phyloP scores from a whole-genome alignment of 345 rosid species.

The Nasturtium officinale region DNA sequence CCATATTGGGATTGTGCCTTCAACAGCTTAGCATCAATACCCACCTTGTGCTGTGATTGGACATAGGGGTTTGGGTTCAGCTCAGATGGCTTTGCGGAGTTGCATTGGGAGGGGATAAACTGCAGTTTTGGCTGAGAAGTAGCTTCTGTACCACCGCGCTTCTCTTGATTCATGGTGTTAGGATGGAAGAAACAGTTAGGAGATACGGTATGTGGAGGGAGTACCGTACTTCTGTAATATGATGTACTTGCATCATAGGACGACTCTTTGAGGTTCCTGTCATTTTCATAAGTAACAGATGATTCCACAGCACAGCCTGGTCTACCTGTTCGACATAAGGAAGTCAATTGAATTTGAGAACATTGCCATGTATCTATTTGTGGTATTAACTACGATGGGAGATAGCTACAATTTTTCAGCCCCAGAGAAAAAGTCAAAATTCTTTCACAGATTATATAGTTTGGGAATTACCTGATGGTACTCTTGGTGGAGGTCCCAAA shows the following conservation, averaged over 20 bases:
- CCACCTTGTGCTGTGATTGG: conserved; percentile 57
- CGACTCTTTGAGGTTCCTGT: conserved; percentile 54
- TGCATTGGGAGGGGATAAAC: conserved; percentile 41
- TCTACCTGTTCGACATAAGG: conserved; percentile 57
- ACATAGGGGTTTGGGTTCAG: conserved; percentile 65
- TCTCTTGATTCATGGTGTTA: conserved; percentile 50
- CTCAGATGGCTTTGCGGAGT: conserved; percentile 44
- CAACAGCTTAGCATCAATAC: conserved; percentile 77
- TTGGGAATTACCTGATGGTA: conserved; percentile 61
- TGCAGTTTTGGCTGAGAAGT: conserved; percentile 48
- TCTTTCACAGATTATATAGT: conserved; percentile 6
- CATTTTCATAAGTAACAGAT: conserved; percentile 56
- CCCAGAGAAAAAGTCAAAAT: conserved; percentile 13
- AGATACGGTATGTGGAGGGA: conserved; percentile 59
- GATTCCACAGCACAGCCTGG: conserved; percentile 87
- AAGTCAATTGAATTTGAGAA: conserved; percentile 10
- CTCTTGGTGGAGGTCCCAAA: conserved; percentile 79
- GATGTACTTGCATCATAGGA: conserved; percentile 49
- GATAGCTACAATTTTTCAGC: not conserved
- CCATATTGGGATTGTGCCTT: conserved; percentile 91
- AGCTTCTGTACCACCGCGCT: conserved; percentile 38
- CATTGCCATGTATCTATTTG: not conserved
- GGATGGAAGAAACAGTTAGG: conserved; percentile 55
- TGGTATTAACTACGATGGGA: not conserved
- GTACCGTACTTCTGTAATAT: conserved; percentile 51